A percentile compares a stretch with the other conserved stretches of the same genome.
Conservation (phyloP, 2,329 filamentous ascomycete genomes). For the Acephala macrosclerotiorum region DNA sequence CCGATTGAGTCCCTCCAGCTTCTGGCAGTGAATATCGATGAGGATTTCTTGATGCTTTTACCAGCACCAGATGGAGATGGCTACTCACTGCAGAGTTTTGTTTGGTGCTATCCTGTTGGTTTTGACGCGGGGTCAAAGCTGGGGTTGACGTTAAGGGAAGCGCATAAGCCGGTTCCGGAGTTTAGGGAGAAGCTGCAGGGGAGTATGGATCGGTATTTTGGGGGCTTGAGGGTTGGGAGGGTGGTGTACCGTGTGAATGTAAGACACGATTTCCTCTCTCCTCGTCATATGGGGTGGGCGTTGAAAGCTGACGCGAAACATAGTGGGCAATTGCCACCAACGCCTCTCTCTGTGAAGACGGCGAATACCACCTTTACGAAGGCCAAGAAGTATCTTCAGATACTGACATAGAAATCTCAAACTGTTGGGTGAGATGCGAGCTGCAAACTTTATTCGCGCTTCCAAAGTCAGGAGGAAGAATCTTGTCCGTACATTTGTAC, state of each 20-base stretch:
- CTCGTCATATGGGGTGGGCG: neutral
- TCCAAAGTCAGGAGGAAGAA: conserved; percentile 56
- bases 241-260: conserved; percentile 60
- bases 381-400: conserved; percentile 13
- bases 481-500: conserved; percentile 49
- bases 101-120: conserved; percentile 61
- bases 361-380: conserved; percentile 20
- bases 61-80: conserved; percentile 44
- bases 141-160: conserved; percentile 54
- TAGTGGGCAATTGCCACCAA: conserved; percentile 22
- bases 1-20: conserved; percentile 51
- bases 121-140: conserved; percentile 62
- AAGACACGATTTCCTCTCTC: conserved; percentile 10
- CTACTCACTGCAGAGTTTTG: conserved; percentile 62
- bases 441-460: conserved; percentile 66
- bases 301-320: neutral
- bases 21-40: conserved; percentile 59
- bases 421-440: conserved; percentile 59
- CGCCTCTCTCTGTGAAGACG: conserved; percentile 15
- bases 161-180: conserved; percentile 63
- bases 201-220: conserved; percentile 67
- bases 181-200: conserved; percentile 60
- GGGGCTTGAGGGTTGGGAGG: conserved; percentile 55
- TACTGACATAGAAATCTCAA: conserved; percentile 11
- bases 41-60: conserved; percentile 64